A percentile compares a stretch with the other conserved stretches of the same genome.
Conservation (phyloP, 192 early-diverging fungal species). For the Phycomyces nitens region DNA sequence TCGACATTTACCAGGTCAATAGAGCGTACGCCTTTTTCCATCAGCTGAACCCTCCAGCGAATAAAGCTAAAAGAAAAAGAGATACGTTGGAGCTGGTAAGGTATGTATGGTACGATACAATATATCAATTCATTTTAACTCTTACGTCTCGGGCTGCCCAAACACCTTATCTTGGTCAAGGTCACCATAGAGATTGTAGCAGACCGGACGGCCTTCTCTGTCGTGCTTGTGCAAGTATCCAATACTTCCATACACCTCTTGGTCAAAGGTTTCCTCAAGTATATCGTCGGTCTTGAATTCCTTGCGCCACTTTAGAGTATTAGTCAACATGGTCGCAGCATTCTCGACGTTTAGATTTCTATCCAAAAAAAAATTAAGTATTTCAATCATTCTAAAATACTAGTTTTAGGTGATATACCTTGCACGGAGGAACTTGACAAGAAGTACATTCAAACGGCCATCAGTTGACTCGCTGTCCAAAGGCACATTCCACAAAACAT, state of each 20-base stretch:
- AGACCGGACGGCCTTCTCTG: constrained; percentile 49
- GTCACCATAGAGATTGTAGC: constrained; percentile 56
- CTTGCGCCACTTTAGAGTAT: constrained; percentile 52
- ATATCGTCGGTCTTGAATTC: constrained; percentile 45
- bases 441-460: constrained; percentile 50
- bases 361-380: too few species aligned
- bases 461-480: constrained; percentile 42
- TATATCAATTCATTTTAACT: not conserved
- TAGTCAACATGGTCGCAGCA: constrained; percentile 48
- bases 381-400: too few species aligned
- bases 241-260: constrained; percentile 40
- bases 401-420: constrained; percentile 29
- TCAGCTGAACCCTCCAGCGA: constrained; percentile 61
- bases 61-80: constrained; percentile 41
- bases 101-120: too few species aligned
- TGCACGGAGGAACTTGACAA: constrained; percentile 57
- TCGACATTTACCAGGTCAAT: constrained; percentile 57
- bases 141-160: constrained; percentile 41
- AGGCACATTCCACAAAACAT: constrained; percentile 48
- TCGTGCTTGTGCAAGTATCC: constrained; percentile 51
- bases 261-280: constrained; percentile 46
- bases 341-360: constrained; percentile 34
- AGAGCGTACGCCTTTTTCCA: constrained; percentile 50
- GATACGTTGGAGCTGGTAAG: constrained; percentile 3
- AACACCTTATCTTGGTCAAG: constrained; percentile 53